Base-by-base conservation (phyloP, 2,329 filamentous ascomycete species). In the Leptographium galeiforme region DNA sequence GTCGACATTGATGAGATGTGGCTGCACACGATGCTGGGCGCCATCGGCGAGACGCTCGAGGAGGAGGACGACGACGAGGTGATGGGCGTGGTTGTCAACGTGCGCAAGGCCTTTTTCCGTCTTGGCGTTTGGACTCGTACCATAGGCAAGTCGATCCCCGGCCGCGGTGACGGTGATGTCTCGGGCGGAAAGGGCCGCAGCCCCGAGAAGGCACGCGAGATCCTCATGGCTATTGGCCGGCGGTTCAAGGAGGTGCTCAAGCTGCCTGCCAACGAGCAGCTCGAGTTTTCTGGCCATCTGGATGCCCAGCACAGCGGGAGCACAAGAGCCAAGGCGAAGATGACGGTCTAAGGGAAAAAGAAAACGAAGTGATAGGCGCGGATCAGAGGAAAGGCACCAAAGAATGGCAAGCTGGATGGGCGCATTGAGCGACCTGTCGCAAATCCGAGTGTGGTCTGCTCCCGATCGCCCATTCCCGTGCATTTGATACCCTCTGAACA, bases 21-120 rank as follows among this genome's bases (percentile, higher is more conserved):
- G 93, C 82, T 98, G 56, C 88, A 97, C 69, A 87, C 95, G 58
- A 95, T 98, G 84, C 85, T 98, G 62, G 83, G 87, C 36, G 93
- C 90, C 53, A 97, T 98, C 61, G 93, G 93, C 65, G 94, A 98
- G 78, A 97, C 91, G 32, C 85, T 98, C 53, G 93, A 98, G 75
- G 84, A 87, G 43, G 90, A 96, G 66, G 84, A 85, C 38, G 93
- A 97, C 66, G 90, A 90, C 62, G 94, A 98, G 71, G 86, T 98
- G 68, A 97, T 97, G 93, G 93, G 93, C 59, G 94, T 98, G 38
- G 93, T 98, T 32, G 90, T 97, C 75, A 98, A 98, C 71, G 91
- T 98, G 56, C 87, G 93, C 70, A 96, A 95, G 76, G 90, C 87
- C 51, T 97, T 98, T 75, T 98, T 89, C 79, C 87, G 93, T 75